These are phyloP conservation scores for Stagonosporopsis chrysanthemi DNA, from an alignment of 2,329 filamentous ascomycete genomes.

Conservation along the genomic window DNA sequence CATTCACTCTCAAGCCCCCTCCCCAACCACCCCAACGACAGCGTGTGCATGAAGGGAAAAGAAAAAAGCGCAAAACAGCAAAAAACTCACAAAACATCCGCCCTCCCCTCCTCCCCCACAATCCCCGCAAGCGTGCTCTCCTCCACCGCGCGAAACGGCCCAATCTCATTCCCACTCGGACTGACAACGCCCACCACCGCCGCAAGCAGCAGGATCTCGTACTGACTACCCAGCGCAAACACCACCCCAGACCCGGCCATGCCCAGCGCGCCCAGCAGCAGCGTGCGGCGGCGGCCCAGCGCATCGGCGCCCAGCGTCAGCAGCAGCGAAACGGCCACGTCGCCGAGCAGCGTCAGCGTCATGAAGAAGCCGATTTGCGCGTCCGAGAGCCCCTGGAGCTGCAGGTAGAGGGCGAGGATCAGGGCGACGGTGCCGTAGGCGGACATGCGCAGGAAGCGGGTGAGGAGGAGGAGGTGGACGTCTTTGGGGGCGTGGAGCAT, in stretches of 20 bases:
- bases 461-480: slow-evolving; percentile 46
- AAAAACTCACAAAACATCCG: slow-evolving; percentile 41
- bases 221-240: slow-evolving; percentile 45
- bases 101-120: slow-evolving; percentile 35
- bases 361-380: slow-evolving; percentile 51
- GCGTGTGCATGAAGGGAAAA: too few species aligned
- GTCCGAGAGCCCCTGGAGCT: slow-evolving; percentile 46
- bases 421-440: slow-evolving; percentile 49
- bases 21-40: too few species aligned
- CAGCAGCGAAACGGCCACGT: slow-evolving; percentile 46
- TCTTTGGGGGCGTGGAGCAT: slow-evolving; percentile 39
- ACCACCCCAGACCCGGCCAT: slow-evolving; percentile 48
- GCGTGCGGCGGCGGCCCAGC: slow-evolving; percentile 43
- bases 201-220: slow-evolving; percentile 41
- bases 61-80: too few species aligned
- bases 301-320: slow-evolving; percentile 50
- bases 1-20: background rate
- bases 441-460: slow-evolving; percentile 48
- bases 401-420: slow-evolving; percentile 49
- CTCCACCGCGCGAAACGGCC: slow-evolving; percentile 51
- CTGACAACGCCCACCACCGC: slow-evolving; percentile 51
- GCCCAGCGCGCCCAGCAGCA: slow-evolving; percentile 44
- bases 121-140: slow-evolving; percentile 50
- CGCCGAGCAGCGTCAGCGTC: slow-evolving; percentile 51
- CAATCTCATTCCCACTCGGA: slow-evolving; percentile 51